Evolutionary conservation across 495 filamentous ascomycete genomes (phyloP).

Genomic region (Penicillium odoratum): DNA sequence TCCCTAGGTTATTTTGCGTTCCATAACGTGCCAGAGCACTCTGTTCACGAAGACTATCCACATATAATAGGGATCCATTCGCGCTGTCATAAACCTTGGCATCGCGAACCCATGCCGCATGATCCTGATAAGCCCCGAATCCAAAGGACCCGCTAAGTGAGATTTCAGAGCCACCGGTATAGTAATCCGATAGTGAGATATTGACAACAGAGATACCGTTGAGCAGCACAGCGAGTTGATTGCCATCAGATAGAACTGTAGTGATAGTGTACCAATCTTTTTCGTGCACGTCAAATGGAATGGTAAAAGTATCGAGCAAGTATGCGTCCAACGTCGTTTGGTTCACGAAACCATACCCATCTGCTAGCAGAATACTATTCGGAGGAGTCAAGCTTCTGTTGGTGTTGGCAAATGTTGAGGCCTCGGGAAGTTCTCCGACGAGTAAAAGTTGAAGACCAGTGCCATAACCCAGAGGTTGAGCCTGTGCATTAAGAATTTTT

Average conservation of each 20-base stretch:
- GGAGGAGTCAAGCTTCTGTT: constrained; percentile 9
- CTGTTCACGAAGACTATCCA: constrained; percentile 1
- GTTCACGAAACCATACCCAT: constrained; percentile 12
- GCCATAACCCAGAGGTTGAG: neutral
- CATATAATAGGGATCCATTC: constrained; percentile 5
- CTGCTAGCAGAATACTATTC: constrained; percentile 6
- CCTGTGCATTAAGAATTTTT: neutral
- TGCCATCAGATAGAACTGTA: constrained; percentile 3
- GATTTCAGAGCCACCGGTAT: constrained; percentile 1
- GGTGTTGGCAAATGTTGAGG: constrained; percentile 5
- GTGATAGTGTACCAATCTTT: constrained; percentile 12
- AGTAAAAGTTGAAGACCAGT: constrained; percentile 9
- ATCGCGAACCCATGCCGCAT: constrained; percentile 5
- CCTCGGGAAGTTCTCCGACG: neutral
- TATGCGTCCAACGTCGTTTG: constrained; percentile 9
- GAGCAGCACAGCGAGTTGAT: constrained; percentile 7
- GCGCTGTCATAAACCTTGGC: constrained; percentile 3
- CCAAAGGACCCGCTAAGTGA: constrained; percentile 1
- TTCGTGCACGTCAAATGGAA: constrained; percentile 11
- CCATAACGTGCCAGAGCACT: neutral
- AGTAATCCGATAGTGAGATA: constrained; percentile 3
- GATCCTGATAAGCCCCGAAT: constrained; percentile 9
- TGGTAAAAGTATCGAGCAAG: constrained; percentile 1
- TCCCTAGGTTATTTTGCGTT: neutral
- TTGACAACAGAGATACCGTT: constrained; percentile 5